These are phyloP conservation scores for Breynia disticha DNA, from an alignment of 441 rosid species.

Conservation along the genomic window DNA sequence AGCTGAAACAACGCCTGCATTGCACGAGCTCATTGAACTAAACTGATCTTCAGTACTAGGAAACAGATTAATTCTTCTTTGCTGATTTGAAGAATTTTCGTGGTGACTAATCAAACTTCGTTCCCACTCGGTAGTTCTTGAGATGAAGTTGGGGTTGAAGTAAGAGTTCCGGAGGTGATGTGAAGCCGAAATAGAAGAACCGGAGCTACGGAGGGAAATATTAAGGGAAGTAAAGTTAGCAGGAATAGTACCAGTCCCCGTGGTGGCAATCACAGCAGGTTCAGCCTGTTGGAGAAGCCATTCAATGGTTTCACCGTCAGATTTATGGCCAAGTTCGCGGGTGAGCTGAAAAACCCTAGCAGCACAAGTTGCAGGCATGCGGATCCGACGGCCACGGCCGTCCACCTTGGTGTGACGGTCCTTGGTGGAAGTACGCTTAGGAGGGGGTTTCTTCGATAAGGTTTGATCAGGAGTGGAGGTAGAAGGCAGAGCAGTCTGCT, in stretches of 20 bases:
- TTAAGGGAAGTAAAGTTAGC: slow-evolving; percentile 82
- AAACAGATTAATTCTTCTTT: too few species aligned
- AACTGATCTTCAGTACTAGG: not conserved
- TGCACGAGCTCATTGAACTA: slow-evolving; percentile 14
- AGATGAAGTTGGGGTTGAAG: slow-evolving; percentile 37
- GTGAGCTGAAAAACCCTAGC: slow-evolving; percentile 89
- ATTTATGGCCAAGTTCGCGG: slow-evolving; percentile 78
- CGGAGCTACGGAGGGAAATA: slow-evolving; percentile 77
- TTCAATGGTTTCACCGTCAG: slow-evolving; percentile 84
- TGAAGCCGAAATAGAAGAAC: slow-evolving; percentile 64
- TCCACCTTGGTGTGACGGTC: slow-evolving; percentile 91
- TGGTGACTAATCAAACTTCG: slow-evolving; percentile 7
- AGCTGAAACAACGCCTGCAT: slow-evolving; percentile 22
- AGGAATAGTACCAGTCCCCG: slow-evolving; percentile 88
- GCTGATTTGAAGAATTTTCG: not conserved
- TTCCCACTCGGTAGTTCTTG: not conserved
- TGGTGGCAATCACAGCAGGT: slow-evolving; percentile 80
- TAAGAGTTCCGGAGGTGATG: slow-evolving; percentile 46
- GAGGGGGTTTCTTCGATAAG: slow-evolving; percentile 46
- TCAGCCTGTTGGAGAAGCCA: slow-evolving; percentile 89
- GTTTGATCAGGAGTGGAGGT: slow-evolving; percentile 1
- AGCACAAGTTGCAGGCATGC: slow-evolving; percentile 86
- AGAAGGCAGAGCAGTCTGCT: slow-evolving; percentile 7
- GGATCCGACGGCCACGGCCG: slow-evolving; percentile 87
- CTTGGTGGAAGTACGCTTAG: slow-evolving; percentile 65